Percentiles rank a stretch among this genome's conserved stretches.
These are phyloP conservation scores for Ceratobasidium sp. DNA, from an alignment of 1,284 basidiomycete genomes.

Conservation along the genomic window DNA sequence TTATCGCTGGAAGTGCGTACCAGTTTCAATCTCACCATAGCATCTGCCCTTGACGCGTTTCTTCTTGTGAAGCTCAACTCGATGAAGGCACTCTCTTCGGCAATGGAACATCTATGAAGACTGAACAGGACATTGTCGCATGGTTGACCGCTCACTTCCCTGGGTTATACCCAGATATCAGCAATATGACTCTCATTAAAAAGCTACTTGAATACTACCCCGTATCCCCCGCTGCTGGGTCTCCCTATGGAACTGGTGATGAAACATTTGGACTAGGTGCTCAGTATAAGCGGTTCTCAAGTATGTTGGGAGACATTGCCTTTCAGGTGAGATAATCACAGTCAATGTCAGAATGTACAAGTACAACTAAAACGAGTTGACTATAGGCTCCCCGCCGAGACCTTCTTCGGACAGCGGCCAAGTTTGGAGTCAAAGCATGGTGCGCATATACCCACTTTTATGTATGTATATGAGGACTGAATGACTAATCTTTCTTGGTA, in stretches of 20 bases:
- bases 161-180: constrained; percentile 1
- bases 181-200: background rate
- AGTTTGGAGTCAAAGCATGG: background rate
- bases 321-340: constrained; percentile 12
- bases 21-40: background rate
- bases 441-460: background rate
- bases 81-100: constrained; percentile 5
- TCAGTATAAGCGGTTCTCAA: constrained; percentile 30
- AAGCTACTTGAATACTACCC: constrained; percentile 27
- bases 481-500: background rate
- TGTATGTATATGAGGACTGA: background rate
- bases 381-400: background rate
- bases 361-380: background rate
- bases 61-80: background rate
- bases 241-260: constrained; percentile 29
- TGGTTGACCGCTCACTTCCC: constrained; percentile 10
- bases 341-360: background rate
- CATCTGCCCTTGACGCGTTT: background rate
- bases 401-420: background rate
- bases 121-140: background rate
- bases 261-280: constrained; percentile 5
- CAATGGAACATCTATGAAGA: constrained; percentile 2
- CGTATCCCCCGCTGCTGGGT: constrained; percentile 17
- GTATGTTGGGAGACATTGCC: constrained; percentile 25
- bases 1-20: constrained; percentile 21